These are phyloP conservation scores for Brassica cretica DNA, from an alignment of 345 rosid genomes.

Conservation along the genomic window DNA sequence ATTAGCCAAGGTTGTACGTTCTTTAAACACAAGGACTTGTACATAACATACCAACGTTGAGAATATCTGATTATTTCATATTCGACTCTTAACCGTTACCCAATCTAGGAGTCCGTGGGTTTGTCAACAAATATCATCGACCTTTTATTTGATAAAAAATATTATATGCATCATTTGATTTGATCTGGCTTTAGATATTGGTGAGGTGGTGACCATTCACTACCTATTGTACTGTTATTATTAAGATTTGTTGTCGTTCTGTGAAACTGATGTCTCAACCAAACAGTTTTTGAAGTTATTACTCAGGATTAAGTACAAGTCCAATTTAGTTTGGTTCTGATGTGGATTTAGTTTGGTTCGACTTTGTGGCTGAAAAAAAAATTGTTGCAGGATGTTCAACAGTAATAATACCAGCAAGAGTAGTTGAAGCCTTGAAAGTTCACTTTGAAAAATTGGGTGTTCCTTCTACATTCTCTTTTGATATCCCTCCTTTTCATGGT, in stretches of 20 bases:
- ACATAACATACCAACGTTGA: not conserved
- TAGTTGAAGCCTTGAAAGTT: constrained; percentile 70
- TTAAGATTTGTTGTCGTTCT: constrained; percentile 15
- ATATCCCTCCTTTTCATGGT: constrained; percentile 55
- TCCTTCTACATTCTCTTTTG: constrained; percentile 45
- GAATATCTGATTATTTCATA: not conserved
- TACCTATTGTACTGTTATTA: constrained; percentile 6
- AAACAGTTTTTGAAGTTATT: constrained; percentile 2
- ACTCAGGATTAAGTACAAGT: not conserved
- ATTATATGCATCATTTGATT: not conserved
- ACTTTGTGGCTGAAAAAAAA: not conserved
- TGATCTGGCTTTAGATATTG: constrained; percentile 11
- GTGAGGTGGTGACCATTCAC: not conserved
- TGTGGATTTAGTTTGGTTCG: constrained; percentile 3
- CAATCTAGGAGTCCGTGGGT: constrained; percentile 33
- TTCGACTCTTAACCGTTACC: constrained; percentile 27
- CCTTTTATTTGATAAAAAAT: not conserved
- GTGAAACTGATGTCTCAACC: constrained; percentile 36
- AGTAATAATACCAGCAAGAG: constrained; percentile 81
- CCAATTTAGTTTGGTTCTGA: constrained; percentile 9
- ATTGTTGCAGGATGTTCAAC: constrained; percentile 64
- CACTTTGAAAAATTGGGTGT: constrained; percentile 70
- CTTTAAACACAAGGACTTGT: not conserved
- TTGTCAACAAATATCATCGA: constrained; percentile 17
- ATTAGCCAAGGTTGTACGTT: constrained; percentile 8